Conservation (phyloP, 768 basidiomycete species). For the Boletus eberwhitei region DNA sequence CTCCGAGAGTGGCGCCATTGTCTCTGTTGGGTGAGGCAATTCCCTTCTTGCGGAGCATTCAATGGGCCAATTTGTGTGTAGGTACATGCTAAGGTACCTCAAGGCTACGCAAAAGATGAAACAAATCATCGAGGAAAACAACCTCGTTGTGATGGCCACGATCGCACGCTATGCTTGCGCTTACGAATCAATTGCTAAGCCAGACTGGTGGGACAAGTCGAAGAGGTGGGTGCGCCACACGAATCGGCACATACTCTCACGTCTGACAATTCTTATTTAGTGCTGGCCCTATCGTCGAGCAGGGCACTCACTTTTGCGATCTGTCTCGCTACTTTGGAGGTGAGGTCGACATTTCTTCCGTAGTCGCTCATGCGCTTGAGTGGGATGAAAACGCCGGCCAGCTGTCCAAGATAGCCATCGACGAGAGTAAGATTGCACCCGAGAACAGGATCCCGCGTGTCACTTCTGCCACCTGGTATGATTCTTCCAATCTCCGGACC, state of each 20-base stretch:
- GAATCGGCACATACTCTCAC: not conserved
- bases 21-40: constrained; percentile 76
- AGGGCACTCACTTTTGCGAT: constrained; percentile 97
- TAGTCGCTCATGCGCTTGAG: constrained; percentile 85
- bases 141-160: constrained; percentile 93
- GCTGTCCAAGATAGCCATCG: constrained; percentile 75
- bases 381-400: constrained; percentile 88
- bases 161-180: constrained; percentile 93
- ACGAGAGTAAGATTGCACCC: constrained; percentile 80
- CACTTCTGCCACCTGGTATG: constrained; percentile 86
- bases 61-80: constrained; percentile 27
- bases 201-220: constrained; percentile 93
- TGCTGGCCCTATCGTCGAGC: constrained; percentile 81
- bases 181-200: constrained; percentile 75
- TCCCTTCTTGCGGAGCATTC: not conserved
- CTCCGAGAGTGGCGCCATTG: constrained; percentile 65
- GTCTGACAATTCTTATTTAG: constrained; percentile 28
- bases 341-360: constrained; percentile 81
- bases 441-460: constrained; percentile 93
- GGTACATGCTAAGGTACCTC: constrained; percentile 92
- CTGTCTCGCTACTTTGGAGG: constrained; percentile 97
- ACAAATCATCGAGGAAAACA: constrained; percentile 90
- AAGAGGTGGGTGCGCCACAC: constrained; percentile 58
- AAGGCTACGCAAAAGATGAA: constrained; percentile 97
- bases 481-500: constrained; percentile 21